Evolutionary conservation across 805 yeast species (phyloP).

Genomic region (Monosporozyma solicola): DNA sequence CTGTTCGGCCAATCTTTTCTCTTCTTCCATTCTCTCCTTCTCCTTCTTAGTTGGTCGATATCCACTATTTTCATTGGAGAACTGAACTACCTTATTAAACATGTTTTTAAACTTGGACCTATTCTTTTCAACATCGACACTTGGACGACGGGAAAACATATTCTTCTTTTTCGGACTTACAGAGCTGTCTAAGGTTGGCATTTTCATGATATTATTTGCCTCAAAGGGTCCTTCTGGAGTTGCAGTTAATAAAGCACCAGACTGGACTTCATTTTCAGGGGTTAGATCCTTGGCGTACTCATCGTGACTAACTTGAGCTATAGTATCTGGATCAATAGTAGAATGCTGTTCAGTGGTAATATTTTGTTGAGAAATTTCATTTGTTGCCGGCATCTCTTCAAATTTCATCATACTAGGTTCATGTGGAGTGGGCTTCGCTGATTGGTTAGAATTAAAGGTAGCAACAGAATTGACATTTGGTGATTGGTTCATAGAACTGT

Average conservation of each 20-base stretch:
- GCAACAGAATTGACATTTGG: neutral
- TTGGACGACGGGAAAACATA: neutral
- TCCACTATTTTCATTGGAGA: constrained; percentile 29
- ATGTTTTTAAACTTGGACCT: constrained; percentile 20
- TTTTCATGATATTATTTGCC: constrained; percentile 1
- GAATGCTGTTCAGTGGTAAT: neutral
- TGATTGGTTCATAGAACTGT: neutral
- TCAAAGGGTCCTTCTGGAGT: constrained; percentile 3
- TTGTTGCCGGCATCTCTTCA: neutral
- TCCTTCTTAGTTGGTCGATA: constrained; percentile 22
- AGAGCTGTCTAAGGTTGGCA: neutral
- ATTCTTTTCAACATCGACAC: constrained; percentile 1
- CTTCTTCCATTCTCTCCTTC: constrained; percentile 3
- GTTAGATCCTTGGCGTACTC: neutral
- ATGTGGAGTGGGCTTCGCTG: neutral
- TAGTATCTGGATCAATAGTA: neutral
- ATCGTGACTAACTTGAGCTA: neutral
- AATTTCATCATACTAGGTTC: neutral
- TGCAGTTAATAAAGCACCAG: neutral
- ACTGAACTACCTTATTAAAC: constrained; percentile 25
- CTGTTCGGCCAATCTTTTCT: neutral
- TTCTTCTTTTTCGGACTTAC: neutral
- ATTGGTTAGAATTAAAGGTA: neutral
- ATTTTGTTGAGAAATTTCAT: neutral
- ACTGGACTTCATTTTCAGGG: neutral